A percentile compares a stretch with the other conserved stretches of the same genome.
These are phyloP conservation scores for Tinospora cordifolia DNA, from an alignment of 164 flowering plant species.

Conservation along the genomic window DNA sequence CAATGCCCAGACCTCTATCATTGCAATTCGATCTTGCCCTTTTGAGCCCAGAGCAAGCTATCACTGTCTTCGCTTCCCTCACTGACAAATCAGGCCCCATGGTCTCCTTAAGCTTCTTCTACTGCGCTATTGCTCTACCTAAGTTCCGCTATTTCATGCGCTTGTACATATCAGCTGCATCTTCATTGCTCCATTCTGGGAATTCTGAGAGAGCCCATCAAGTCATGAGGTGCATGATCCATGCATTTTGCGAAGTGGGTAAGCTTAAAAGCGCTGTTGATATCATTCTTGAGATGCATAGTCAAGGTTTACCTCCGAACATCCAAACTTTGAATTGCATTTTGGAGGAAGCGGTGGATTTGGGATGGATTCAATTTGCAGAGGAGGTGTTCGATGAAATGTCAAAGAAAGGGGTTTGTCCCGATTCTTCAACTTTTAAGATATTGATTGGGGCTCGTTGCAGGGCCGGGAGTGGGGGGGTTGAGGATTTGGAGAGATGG, in stretches of 20 bases:
- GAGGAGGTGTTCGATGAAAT: constrained; percentile 75
- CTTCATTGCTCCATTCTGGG: constrained; percentile 45
- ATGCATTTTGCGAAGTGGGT: constrained; percentile 49
- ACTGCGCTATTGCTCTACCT: constrained; percentile 52
- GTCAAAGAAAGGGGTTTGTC: constrained; percentile 56
- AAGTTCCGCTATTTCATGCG: constrained; percentile 65
- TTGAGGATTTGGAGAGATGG: constrained; percentile 62
- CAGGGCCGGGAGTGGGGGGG: constrained; percentile 33
- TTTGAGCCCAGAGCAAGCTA: constrained; percentile 64
- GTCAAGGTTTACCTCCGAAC: constrained; percentile 44
- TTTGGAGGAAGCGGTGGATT: constrained; percentile 29
- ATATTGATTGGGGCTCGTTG: constrained; percentile 55
- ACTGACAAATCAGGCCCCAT: constrained; percentile 64
- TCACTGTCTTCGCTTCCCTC: constrained; percentile 62
- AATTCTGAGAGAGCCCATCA: constrained; percentile 63
- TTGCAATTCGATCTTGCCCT: constrained; percentile 29
- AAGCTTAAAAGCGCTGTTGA: constrained; percentile 59
- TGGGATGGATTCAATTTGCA: constrained; percentile 47
- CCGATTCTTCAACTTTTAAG: constrained; percentile 50
- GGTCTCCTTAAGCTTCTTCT: constrained; percentile 69
- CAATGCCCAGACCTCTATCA: constrained; percentile 23
- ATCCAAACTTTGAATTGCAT: constrained; percentile 45
- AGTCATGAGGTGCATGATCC: constrained; percentile 60
- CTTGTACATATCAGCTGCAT: constrained; percentile 56
- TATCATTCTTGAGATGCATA: constrained; percentile 70